Conservation (phyloP, 495 filamentous ascomycete genomes). For the Daldinia childiae region DNA sequence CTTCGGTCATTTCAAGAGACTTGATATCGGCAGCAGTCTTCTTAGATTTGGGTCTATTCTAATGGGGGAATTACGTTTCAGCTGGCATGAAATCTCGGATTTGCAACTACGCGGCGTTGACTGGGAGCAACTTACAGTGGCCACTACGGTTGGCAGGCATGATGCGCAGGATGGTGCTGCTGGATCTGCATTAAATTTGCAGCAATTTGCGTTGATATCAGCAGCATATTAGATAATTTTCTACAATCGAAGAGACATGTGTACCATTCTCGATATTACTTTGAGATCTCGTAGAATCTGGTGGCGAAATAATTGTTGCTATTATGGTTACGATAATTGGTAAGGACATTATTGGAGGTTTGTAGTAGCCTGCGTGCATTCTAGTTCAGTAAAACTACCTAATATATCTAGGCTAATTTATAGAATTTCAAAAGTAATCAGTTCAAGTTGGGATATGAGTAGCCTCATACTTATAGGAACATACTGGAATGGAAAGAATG, state of each 20-base stretch:
- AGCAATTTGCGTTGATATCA: neutral
- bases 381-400: too few relatives aligned
- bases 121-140: neutral
- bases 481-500: too few relatives aligned
- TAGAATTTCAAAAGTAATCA: too few relatives aligned
- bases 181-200: neutral
- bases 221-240: neutral
- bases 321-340: too few relatives aligned
- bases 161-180: neutral
- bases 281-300: neutral
- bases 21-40: neutral
- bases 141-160: neutral
- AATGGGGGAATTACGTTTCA: neutral
- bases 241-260: neutral
- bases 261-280: neutral
- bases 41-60: neutral
- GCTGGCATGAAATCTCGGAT: neutral
- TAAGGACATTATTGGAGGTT: too few relatives aligned
- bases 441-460: too few relatives aligned
- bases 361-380: too few relatives aligned
- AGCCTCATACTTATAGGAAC: too few relatives aligned
- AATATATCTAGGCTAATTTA: too few relatives aligned
- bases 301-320: too few relatives aligned
- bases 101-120: neutral
- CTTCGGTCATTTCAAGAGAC: neutral